Evolutionary conservation across 73 alveolate species (phyloP).

Genomic region (Stentor roeselii): DNA sequence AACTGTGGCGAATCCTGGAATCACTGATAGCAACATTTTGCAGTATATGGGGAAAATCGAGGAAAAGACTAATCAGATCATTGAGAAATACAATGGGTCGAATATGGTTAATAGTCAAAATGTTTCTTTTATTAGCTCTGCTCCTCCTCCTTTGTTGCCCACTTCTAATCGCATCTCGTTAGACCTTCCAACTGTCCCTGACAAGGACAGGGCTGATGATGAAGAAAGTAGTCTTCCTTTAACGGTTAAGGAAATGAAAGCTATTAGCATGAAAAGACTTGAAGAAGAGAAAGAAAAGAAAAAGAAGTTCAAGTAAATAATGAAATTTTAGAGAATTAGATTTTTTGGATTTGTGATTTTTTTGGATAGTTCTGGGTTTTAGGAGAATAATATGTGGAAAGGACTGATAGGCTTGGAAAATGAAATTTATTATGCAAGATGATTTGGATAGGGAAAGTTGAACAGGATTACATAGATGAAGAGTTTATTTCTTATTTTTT

Average conservation of each 20-base stretch:
- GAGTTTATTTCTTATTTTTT: neutral
- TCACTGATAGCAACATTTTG: conserved; percentile 2
- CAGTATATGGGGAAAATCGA: conserved; percentile 24
- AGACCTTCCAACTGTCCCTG: conserved; percentile 20
- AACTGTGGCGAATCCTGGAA: neutral
- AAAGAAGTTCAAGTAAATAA: neutral
- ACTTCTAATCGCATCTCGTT: neutral
- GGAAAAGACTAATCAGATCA: conserved; percentile 10
- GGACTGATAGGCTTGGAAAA: no score
- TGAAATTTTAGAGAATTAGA: neutral
- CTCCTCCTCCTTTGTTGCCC: conserved; percentile 14
- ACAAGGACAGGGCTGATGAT: conserved; percentile 11
- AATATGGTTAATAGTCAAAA: neutral
- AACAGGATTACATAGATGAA: neutral
- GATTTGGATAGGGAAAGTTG: neutral
- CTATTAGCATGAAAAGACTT: neutral
- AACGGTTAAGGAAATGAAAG: conserved; percentile 16
- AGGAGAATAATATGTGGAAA: no score
- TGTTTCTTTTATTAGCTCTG: neutral
- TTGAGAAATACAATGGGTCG: neutral
- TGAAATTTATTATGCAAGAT: no score
- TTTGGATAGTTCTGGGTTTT: no score
- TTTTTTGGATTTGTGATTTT: no score
- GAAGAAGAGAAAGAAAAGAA: conserved; percentile 23
- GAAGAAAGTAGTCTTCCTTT: conserved; percentile 11